phyloP scores from a whole-genome alignment of 75 land plant species.

The Larix kaempferi region DNA sequence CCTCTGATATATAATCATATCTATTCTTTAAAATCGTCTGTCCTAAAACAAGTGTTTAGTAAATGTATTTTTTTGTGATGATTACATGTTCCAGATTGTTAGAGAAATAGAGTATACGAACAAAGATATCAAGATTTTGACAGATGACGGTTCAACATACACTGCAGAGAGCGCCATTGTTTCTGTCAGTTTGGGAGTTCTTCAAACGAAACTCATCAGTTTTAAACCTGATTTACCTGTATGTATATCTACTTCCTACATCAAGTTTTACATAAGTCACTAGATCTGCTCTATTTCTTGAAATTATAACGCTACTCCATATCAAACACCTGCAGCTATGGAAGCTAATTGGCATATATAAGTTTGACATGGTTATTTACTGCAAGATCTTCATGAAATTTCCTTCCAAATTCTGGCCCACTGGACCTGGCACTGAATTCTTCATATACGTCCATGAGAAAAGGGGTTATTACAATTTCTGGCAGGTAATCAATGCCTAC shows the following conservation, averaged over 20 bases:
- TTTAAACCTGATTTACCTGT: conserved; percentile 61
- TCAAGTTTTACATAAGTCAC: background rate
- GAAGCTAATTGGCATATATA: background rate
- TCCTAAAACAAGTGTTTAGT: too few species aligned
- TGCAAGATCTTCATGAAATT: conserved; percentile 3
- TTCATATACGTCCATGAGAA: conserved; percentile 67
- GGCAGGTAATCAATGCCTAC: conserved; percentile 55
- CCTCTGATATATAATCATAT: too few species aligned
- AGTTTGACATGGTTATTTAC: background rate
- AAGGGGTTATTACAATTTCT: conserved; percentile 78
- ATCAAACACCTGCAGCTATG: background rate
- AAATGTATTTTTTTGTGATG: too few species aligned
- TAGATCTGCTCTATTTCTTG: background rate
- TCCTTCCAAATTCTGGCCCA: conserved; percentile 71
- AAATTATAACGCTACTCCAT: background rate
- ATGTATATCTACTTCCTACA: background rate
- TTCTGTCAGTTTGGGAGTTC: conserved; percentile 55
- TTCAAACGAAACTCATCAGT: conserved; percentile 46
- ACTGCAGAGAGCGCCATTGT: conserved; percentile 36
- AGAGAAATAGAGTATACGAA: too few species aligned
- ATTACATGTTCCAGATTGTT: too few species aligned
- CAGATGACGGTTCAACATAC: conserved; percentile 54
- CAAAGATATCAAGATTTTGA: too few species aligned
- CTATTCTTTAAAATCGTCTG: too few species aligned
- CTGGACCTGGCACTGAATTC: conserved; percentile 61